Base-by-base conservation (phyloP, 768 basidiomycete genomes). In the Psilocybe cubensis region DNA sequence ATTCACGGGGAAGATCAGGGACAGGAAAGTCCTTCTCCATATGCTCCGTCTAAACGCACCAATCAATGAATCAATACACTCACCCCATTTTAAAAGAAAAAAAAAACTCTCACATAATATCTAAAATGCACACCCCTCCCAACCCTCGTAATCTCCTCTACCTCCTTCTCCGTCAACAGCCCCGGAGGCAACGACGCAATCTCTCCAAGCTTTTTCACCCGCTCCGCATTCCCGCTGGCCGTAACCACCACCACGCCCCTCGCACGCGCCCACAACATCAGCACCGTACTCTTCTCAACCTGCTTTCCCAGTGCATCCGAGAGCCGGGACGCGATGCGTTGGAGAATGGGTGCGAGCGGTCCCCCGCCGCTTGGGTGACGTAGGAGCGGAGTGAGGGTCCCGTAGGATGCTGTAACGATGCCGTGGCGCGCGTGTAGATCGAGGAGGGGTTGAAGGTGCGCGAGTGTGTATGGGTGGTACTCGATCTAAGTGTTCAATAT, bases 401-500 rank as follows among this genome's bases (percentile, higher is more conserved):
- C 74, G 60, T 70, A 80, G 0, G 77, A 72, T 27, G 71, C 69
- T 1, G 74, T 76, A 25, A 73, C 29, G 38, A 78, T 79, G 1
- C 70, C 71, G 41, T 79, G 74, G 42, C 73, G 63, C 12, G 66
- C 69, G 21, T 77, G 74, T 0, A 77, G 33, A 5, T 63, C 70
- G 23, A 77, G 62, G 8, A 77, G 56, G 8, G 75, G 74, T 29
- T 70, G 59, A 10, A 74, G 69, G 45, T 75, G 72, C 2, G 64
- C 56, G 2, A 76, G 64, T 3, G 65, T 58, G 57, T 74, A 75
- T 0, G 76, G 76, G 42, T 75, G 74, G 48, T 68, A 75, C 57
- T 77, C 76, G 47, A 76, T 56, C 75, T 76, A 35, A 17, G n/a
- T n/a, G n/a, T n/a, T n/a, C n/a, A n/a, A n/a, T n/a, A n/a, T n/a